Evolutionary conservation across 2,329 filamentous ascomycete species (phyloP).

Genomic region (Bipolaris sorokiniana): DNA sequence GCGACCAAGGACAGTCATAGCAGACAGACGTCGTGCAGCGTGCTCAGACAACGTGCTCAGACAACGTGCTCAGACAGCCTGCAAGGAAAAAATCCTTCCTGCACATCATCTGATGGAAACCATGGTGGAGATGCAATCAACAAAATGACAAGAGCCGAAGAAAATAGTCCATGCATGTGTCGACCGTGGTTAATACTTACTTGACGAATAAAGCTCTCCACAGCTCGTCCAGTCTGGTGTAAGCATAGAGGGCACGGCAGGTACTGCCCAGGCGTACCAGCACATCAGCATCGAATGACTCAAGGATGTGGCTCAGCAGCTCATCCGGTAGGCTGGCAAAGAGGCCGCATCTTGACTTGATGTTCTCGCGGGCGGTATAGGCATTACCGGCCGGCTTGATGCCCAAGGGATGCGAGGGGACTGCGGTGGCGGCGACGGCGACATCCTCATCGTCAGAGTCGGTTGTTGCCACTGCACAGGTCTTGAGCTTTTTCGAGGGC

Average conservation of each 20-base stretch:
- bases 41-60: conserved; percentile 7
- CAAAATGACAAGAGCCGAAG: conserved; percentile 7
- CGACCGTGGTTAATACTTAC: conserved; percentile 63
- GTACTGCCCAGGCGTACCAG: conserved; percentile 74
- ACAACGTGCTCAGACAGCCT: conserved; percentile 5
- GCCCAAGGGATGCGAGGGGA: conserved; percentile 80
- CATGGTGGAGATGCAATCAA: neutral
- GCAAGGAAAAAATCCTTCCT: conserved; percentile 4
- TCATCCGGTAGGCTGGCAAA: conserved; percentile 80
- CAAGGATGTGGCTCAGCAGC: conserved; percentile 74
- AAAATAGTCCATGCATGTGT: conserved; percentile 9
- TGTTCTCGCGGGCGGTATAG: conserved; percentile 68
- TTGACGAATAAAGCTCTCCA: conserved; percentile 86
- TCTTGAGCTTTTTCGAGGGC: conserved; percentile 46
- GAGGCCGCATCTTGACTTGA: conserved; percentile 68
- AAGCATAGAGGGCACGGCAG: conserved; percentile 86
- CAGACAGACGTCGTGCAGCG: neutral
- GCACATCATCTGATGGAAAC: conserved; percentile 2
- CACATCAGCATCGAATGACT: conserved; percentile 69
- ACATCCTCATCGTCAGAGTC: conserved; percentile 38
- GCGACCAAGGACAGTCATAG: conserved; percentile 11
- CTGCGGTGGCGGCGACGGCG: conserved; percentile 60
- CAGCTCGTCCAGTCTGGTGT: conserved; percentile 80
- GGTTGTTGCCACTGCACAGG: conserved; percentile 28
- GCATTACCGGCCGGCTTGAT: conserved; percentile 89